phyloP scores from a whole-genome alignment of 2,329 filamentous ascomycete genomes.

The Monilinia fructigena region DNA sequence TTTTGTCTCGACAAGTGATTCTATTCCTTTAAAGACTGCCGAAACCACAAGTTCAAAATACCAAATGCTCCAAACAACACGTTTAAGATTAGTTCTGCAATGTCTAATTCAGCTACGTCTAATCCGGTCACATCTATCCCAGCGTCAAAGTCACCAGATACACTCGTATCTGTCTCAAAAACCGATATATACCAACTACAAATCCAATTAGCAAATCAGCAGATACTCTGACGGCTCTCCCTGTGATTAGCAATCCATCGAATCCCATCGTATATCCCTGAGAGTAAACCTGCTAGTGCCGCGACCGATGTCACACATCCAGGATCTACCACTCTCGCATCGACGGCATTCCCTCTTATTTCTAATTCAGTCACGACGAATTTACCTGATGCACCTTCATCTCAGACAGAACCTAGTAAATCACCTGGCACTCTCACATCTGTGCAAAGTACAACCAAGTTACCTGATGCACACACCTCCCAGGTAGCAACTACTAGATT shows the following conservation, averaged over 20 bases:
- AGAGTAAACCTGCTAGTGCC: background rate
- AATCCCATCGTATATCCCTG: background rate
- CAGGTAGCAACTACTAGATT: background rate
- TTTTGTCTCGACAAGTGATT: background rate
- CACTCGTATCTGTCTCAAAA: background rate
- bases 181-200: background rate
- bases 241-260: background rate
- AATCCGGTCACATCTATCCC: background rate
- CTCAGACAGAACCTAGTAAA: background rate
- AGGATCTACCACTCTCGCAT: too few relatives aligned
- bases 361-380: too few relatives aligned
- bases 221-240: background rate
- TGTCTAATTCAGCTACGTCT: background rate
- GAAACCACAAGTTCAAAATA: background rate
- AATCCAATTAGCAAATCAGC: background rate
- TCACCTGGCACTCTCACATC: too few relatives aligned
- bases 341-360: too few relatives aligned
- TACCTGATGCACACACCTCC: background rate
- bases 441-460: background rate
- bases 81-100: background rate
- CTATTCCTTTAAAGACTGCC: constrained; percentile 2
- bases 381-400: background rate
- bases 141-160: background rate
- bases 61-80: background rate
- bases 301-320: too few relatives aligned